Base-by-base conservation (phyloP, 1,284 basidiomycete species). In the Crepidotus sp. region DNA sequence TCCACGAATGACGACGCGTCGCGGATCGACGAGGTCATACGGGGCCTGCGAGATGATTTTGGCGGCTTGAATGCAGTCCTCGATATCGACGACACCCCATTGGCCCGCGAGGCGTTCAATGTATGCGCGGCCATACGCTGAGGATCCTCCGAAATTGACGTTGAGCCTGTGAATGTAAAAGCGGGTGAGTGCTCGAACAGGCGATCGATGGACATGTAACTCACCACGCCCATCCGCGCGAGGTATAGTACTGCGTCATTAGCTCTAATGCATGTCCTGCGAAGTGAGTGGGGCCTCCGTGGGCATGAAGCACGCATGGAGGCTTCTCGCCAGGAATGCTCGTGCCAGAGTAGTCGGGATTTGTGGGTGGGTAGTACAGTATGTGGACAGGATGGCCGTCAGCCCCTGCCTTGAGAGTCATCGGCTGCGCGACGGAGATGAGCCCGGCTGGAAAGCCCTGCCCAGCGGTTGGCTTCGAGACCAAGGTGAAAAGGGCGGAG, bases 91-190 rank as follows among this genome's bases (percentile, higher is more conserved):
- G 27, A 81, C 54, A 6, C 84, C 83, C 83, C 83, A 87, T 15
- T 75, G 58, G 1, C 70, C 69, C 18, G 64, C 64, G 5, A 87
- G 69, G 8, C 79, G 71, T 32, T 77, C 66, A 26, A 76, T 73
- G 41, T 48, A 57, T 14, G 48, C 41, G n/a, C 48, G 34, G n/a
- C 81, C 82, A 50, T 80, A 82, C 1, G 78, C 80, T 2, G 75
- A 76, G 5, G 77, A 81, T 0, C 83, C 83, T 6, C 81, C 71
- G 51, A 82, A 86, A 55, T 85, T 80, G 8, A 86, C 78, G 46
- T 77, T 73, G n/a, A 83, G 61, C 71, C 80, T 81, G 46, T 45
- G n/a, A n/a, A n/a, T n/a, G n/a, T n/a, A n/a, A n/a, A n/a, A n/a
- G n/a, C n/a, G n/a, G n/a, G n/a, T n/a, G n/a, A n/a, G n/a, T n/a